Conservation (phyloP, 495 filamentous ascomycete genomes). For the Aspergillus sclerotioniger region DNA sequence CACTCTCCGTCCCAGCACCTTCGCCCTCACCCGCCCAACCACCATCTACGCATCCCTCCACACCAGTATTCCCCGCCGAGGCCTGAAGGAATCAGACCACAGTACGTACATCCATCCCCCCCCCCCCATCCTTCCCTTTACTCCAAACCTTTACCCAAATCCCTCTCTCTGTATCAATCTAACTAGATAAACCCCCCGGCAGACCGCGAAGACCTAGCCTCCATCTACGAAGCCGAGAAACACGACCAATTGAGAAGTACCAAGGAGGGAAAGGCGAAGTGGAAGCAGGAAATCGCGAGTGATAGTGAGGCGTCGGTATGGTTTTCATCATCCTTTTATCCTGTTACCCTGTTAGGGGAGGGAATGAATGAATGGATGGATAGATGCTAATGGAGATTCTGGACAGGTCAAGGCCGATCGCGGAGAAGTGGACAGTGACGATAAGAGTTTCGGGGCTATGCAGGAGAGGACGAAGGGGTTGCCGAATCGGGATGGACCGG, state of each 20-base stretch:
- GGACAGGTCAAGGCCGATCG: slow-evolving; percentile 64
- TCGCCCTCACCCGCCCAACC: slow-evolving; percentile 13
- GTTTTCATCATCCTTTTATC: slow-evolving; percentile 9
- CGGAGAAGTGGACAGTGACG: slow-evolving; percentile 45
- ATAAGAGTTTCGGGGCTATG: slow-evolving; percentile 47
- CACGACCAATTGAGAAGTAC: slow-evolving; percentile 65
- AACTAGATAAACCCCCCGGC: neutral
- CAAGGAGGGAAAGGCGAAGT: slow-evolving; percentile 73
- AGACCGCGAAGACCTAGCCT: slow-evolving; percentile 42
- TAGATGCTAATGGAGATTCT: slow-evolving; percentile 3
- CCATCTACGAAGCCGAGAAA: slow-evolving; percentile 67
- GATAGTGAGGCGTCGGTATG: slow-evolving; percentile 76
- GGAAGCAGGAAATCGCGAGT: slow-evolving; percentile 77
- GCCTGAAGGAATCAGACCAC: slow-evolving; percentile 34
- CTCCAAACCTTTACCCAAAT: neutral
- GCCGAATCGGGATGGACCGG: slow-evolving; percentile 20
- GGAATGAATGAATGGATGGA: neutral
- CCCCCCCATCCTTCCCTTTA: neutral
- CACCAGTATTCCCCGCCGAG: slow-evolving; percentile 24
- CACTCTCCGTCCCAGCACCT: slow-evolving; percentile 18
- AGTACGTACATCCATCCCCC: slow-evolving; percentile 21
- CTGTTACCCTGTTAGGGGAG: neutral
- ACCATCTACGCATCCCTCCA: slow-evolving; percentile 25
- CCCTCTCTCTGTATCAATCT: too few relatives aligned
- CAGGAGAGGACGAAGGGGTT: slow-evolving; percentile 50